These are phyloP conservation scores for Candida argentea DNA, from an alignment of 805 yeast genomes.

Conservation along the genomic window DNA sequence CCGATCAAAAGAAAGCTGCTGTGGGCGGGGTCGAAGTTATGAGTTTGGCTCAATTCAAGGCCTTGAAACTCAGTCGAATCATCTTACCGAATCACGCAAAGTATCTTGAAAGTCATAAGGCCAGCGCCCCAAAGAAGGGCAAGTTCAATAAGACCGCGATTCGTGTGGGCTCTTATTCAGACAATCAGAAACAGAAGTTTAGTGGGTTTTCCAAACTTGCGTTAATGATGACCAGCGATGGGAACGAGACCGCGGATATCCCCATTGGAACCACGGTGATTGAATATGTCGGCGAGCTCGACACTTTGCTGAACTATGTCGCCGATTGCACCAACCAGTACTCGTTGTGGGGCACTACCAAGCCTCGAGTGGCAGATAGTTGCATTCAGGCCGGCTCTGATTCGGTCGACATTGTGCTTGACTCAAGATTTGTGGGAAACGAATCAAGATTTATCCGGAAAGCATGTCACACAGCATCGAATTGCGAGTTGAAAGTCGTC, in stretches of 20 bases:
- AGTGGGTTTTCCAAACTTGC: conserved; percentile 66
- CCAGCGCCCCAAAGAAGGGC: conserved; percentile 12
- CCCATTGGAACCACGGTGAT: conserved; percentile 40
- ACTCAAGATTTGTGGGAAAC: conserved; percentile 74
- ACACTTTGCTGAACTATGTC: conserved; percentile 52
- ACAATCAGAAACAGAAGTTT: conserved; percentile 46
- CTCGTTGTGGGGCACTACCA: conserved; percentile 57
- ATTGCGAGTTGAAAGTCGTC: conserved; percentile 52
- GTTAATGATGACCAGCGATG: conserved; percentile 30
- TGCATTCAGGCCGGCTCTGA: conserved; percentile 16
- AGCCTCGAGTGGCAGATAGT: conserved; percentile 27
- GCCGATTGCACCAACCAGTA: conserved; percentile 68
- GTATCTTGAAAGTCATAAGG: conserved; percentile 22
- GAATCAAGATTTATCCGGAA: conserved; percentile 64
- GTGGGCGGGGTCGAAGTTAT: conserved; percentile 10
- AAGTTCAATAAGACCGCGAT: conserved; percentile 20
- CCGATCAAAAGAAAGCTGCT: conserved; percentile 2
- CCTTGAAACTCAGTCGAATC: conserved; percentile 20
- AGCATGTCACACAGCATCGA: conserved; percentile 55
- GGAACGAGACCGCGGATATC: conserved; percentile 13
- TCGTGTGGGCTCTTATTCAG: conserved; percentile 49
- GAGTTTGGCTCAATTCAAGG: conserved; percentile 16
- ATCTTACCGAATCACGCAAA: conserved; percentile 24
- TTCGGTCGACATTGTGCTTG: conserved; percentile 54
- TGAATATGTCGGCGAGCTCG: conserved; percentile 68